A percentile compares a stretch with the other conserved stretches of the same genome.
Evolutionary conservation across 176 grass and related monocot species (phyloP).

Genomic region (Puya raimondii): DNA sequence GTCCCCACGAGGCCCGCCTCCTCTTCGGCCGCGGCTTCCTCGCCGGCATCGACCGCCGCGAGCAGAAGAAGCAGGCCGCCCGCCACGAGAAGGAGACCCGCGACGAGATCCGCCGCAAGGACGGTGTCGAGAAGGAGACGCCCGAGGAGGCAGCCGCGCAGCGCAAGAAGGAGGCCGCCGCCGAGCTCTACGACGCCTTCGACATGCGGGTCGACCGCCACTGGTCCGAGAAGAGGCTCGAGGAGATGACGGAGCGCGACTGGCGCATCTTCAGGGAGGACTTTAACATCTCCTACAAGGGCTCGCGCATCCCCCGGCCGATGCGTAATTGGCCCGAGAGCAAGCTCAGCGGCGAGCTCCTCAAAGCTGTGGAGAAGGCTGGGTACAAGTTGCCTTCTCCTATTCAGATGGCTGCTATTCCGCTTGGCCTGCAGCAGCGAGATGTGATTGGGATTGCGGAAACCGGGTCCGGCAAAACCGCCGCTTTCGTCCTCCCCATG

Average conservation of each 20-base stretch:
- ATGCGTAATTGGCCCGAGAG: slow-evolving; percentile 88
- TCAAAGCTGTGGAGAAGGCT: slow-evolving; percentile 69
- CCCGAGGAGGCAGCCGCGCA: slow-evolving; percentile 56
- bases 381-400: slow-evolving; percentile 82
- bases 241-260: slow-evolving; percentile 85
- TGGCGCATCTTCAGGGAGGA: slow-evolving; percentile 98
- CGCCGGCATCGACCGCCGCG: slow-evolving; percentile 75
- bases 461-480: slow-evolving; percentile 92
- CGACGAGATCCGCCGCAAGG: slow-evolving; percentile 66
- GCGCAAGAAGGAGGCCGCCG: slow-evolving; percentile 62
- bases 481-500: slow-evolving; percentile 95
- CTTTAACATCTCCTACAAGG: slow-evolving; percentile 94
- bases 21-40: slow-evolving; percentile 89
- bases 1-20: slow-evolving; percentile 65
- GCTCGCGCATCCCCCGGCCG: slow-evolving; percentile 70
- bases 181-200: slow-evolving; percentile 78
- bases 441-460: slow-evolving; percentile 97
- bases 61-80: slow-evolving; percentile 84
- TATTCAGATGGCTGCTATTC: slow-evolving; percentile 95
- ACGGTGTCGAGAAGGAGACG: slow-evolving; percentile 45
- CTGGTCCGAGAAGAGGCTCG: slow-evolving; percentile 76
- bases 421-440: slow-evolving; percentile 87
- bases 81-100: slow-evolving; percentile 79
- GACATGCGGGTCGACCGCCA: slow-evolving; percentile 93
- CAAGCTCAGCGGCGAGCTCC: slow-evolving; percentile 68